A percentile compares a stretch with the other conserved stretches of the same genome.
These are phyloP conservation scores for Hypsizygus marmoreus DNA, from an alignment of 768 basidiomycete genomes.

Conservation along the genomic window DNA sequence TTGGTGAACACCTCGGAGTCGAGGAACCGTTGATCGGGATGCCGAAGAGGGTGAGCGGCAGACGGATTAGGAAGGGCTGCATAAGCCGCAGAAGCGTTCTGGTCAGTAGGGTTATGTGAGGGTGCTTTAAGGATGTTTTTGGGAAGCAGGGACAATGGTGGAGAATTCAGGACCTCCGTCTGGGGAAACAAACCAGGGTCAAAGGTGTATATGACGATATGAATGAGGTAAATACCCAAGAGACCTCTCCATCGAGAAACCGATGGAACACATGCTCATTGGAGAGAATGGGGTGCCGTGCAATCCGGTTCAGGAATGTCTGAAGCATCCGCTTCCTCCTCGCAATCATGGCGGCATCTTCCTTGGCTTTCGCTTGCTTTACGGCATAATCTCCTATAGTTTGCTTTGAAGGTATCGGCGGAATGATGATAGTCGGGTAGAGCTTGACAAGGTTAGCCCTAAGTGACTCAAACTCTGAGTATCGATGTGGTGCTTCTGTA, in stretches of 20 bases:
- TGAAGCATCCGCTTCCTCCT: slow-evolving; percentile 92
- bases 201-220: not conserved
- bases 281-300: slow-evolving; percentile 90
- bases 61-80: slow-evolving; percentile 88
- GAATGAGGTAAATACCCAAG: slow-evolving; percentile 68
- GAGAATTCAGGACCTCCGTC: slow-evolving; percentile 92
- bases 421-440: slow-evolving; percentile 95
- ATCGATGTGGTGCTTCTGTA: slow-evolving; percentile 83
- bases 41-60: slow-evolving; percentile 82
- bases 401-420: slow-evolving; percentile 97
- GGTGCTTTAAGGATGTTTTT: slow-evolving; percentile 97
- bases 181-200: slow-evolving; percentile 29
- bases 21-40: slow-evolving; percentile 92
- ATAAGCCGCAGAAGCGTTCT: slow-evolving; percentile 71
- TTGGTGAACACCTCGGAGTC: slow-evolving; percentile 96
- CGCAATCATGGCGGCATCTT: slow-evolving; percentile 90
- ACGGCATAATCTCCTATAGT: slow-evolving; percentile 95
- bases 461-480: slow-evolving; percentile 97
- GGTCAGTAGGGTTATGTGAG: slow-evolving; percentile 90
- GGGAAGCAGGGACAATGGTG: slow-evolving; percentile 86
- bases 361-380: slow-evolving; percentile 95
- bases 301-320: slow-evolving; percentile 90
- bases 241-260: slow-evolving; percentile 93
- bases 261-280: slow-evolving; percentile 96
- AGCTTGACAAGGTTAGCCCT: slow-evolving; percentile 80